A percentile compares a stretch with the other conserved stretches of the same genome.
These are phyloP conservation scores for Hypsizygus marmoreus DNA, from an alignment of 768 basidiomycete species.

Conservation along the genomic window DNA sequence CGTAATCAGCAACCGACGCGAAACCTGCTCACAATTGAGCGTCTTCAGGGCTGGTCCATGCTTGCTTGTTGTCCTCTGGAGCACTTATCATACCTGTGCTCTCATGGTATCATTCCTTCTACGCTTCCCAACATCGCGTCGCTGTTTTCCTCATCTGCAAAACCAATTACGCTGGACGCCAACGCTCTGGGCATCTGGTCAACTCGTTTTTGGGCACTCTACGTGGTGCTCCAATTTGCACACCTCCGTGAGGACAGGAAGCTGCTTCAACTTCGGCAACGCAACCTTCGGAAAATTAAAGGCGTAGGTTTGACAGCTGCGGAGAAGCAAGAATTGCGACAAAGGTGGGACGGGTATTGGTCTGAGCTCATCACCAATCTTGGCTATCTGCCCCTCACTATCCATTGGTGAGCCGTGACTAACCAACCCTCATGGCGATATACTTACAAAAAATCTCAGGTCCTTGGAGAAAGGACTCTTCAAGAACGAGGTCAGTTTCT, in stretches of 20 bases:
- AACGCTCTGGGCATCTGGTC: constrained; percentile 66
- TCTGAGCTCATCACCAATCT: constrained; percentile 73
- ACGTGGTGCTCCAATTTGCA: constrained; percentile 74
- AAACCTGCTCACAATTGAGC: constrained; percentile 72
- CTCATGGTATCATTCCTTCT: constrained; percentile 61
- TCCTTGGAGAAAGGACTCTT: constrained; percentile 70
- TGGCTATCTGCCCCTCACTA: constrained; percentile 77
- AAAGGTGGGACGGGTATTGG: constrained; percentile 69
- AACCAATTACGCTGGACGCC: constrained; percentile 46
- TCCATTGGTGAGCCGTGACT: constrained; percentile 68
- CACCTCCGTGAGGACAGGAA: constrained; percentile 71
- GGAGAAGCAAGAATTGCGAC: constrained; percentile 57
- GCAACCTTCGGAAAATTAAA: constrained; percentile 58
- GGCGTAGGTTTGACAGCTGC: constrained; percentile 43
- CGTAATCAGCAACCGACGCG: constrained; percentile 72
- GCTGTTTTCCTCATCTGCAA: constrained; percentile 41
- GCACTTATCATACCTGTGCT: constrained; percentile 67
- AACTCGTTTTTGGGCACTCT: constrained; percentile 79
- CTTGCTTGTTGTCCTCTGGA: constrained; percentile 79
- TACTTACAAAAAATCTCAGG: constrained; percentile 40
- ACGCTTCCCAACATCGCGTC: constrained; percentile 48
- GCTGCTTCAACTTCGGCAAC: constrained; percentile 56
- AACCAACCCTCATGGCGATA: background rate
- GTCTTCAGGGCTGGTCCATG: constrained; percentile 81
- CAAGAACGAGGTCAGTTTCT: constrained; percentile 56